A percentile compares a stretch with the other conserved stretches of the same genome.
Evolutionary conservation across 768 basidiomycete genomes (phyloP).

Genomic region (Pisolithus orientalis): DNA sequence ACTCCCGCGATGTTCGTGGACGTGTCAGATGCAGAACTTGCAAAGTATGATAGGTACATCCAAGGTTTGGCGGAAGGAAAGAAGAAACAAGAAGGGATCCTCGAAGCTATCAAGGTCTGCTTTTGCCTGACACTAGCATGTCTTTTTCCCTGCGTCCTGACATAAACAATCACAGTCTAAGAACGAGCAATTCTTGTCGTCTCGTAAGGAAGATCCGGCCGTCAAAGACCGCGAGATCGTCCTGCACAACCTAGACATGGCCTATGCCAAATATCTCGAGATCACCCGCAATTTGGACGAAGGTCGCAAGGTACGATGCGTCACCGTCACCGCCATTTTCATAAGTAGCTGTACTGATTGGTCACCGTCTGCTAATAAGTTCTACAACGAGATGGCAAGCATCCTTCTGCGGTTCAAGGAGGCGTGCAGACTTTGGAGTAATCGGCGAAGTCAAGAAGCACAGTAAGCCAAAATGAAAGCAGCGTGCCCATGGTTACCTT

Average conservation of each 20-base stretch:
- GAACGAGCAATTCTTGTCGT: slow-evolving; percentile 71
- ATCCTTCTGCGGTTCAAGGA: slow-evolving; percentile 73
- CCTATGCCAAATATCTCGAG: slow-evolving; percentile 85
- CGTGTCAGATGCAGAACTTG: slow-evolving; percentile 68
- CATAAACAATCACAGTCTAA: slow-evolving; percentile 34
- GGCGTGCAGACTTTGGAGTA: slow-evolving; percentile 69
- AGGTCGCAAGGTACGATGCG: slow-evolving; percentile 62
- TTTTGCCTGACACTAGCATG: background rate
- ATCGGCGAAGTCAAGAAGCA: slow-evolving; percentile 64
- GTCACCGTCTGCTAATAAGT: slow-evolving; percentile 38
- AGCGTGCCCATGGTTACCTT: background rate
- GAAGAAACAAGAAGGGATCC: slow-evolving; percentile 55
- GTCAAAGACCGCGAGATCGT: slow-evolving; percentile 79
- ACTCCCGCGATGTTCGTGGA: slow-evolving; percentile 87
- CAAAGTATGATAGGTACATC: slow-evolving; percentile 76
- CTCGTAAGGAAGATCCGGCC: slow-evolving; percentile 69
- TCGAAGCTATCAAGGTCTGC: slow-evolving; percentile 65
- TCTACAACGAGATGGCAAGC: slow-evolving; percentile 80
- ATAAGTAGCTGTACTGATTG: too few relatives aligned
- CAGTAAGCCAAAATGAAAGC: slow-evolving; percentile 41
- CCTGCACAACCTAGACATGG: slow-evolving; percentile 75
- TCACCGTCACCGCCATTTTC: too few relatives aligned
- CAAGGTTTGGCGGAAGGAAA: slow-evolving; percentile 47
- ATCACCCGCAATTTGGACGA: slow-evolving; percentile 82
- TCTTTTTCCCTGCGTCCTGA: background rate